These are phyloP conservation scores for Colletotrichum karsti DNA, from an alignment of 2,329 filamentous ascomycete species.

Conservation along the genomic window DNA sequence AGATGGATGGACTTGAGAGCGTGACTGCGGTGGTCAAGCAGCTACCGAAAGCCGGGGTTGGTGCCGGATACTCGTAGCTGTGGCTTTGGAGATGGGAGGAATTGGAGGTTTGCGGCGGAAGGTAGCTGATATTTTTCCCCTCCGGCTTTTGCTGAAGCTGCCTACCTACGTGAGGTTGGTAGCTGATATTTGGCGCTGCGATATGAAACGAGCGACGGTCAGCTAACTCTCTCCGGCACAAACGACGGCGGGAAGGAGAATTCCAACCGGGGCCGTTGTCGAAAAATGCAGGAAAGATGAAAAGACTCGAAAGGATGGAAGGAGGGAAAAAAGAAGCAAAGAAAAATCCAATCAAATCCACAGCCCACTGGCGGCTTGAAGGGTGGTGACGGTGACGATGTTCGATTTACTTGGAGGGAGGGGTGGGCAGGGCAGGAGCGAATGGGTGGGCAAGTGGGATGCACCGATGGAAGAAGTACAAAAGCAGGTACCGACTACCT, in stretches of 20 bases:
- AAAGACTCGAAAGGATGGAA: neutral
- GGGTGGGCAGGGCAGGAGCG: too few relatives aligned
- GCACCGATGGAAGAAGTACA: slow-evolving; percentile 7
- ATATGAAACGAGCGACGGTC: slow-evolving; percentile 5
- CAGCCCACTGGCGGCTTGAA: neutral
- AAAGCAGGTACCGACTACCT: slow-evolving; percentile 27
- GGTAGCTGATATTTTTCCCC: neutral
- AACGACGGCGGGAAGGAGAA: neutral
- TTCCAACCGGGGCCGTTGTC: neutral
- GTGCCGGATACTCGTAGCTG: slow-evolving; percentile 6
- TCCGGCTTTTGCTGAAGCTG: neutral
- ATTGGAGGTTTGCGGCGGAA: neutral
- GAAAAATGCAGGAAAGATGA: neutral
- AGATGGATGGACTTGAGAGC: slow-evolving; percentile 17
- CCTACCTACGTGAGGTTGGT: too few relatives aligned
- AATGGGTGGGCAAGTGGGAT: neutral
- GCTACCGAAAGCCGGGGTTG: slow-evolving; percentile 26
- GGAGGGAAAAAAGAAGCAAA: neutral
- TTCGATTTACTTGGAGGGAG: slow-evolving; percentile 14
- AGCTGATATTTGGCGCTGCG: neutral
- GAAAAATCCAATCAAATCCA: neutral
- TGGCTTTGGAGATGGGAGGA: neutral
- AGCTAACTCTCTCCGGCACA: neutral
- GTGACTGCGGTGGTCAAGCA: slow-evolving; percentile 7
- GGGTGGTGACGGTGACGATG: slow-evolving; percentile 17